Base-by-base conservation (phyloP, 2,329 filamentous ascomycete genomes). In the Verticillium zaregamsianum region DNA sequence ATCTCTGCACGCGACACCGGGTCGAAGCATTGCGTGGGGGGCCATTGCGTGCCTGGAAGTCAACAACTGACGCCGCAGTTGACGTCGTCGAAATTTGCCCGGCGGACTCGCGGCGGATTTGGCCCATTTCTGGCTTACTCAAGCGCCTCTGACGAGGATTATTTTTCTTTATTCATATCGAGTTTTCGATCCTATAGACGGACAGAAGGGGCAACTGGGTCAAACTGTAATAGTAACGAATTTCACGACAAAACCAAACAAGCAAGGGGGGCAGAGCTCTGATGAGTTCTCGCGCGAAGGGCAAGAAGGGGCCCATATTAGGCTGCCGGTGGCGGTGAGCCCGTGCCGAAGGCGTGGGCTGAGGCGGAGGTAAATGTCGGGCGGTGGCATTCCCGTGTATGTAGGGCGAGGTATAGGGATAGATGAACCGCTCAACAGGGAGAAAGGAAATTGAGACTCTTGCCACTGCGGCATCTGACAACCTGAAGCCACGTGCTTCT, bases 221-320 rank as follows among this genome's bases (percentile, higher is more conserved):
- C 45, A 49, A 60, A 59, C 56, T 65, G 64, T 64, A 65, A 61
- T 64, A 61, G 62, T 65, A 63, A 65, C 62, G 60, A 59, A 54
- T 62, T 58, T 62, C 37, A 65, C 52, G 63, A 65, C 45, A 32
- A 59, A n/a, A 32, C 20, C 20, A 55, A 25, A n/a, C 52, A 3
- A 32, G 28, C 25, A 32, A 55, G 25, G n/a, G 25, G 28, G 12
- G n/a, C 15, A n/a, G 45, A 23, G 45, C n/a, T 25, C 17, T 20
- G 14, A 17, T n/a, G 37, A 17, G 14, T 7, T 40, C 17, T n/a
- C 37, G 37, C 37, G 37, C 37, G 17, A n/a, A 40, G 37, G 37
- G 14, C 2, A 17, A 40, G 45, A 12, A 14, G 45, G 45, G 20
- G n/a, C 45, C 17, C 23, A 40, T 6, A n/a, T 49, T 1, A 28